Evolutionary conservation across 2,329 filamentous ascomycete species (phyloP).

Genomic region (Uncinocarpus reesii): DNA sequence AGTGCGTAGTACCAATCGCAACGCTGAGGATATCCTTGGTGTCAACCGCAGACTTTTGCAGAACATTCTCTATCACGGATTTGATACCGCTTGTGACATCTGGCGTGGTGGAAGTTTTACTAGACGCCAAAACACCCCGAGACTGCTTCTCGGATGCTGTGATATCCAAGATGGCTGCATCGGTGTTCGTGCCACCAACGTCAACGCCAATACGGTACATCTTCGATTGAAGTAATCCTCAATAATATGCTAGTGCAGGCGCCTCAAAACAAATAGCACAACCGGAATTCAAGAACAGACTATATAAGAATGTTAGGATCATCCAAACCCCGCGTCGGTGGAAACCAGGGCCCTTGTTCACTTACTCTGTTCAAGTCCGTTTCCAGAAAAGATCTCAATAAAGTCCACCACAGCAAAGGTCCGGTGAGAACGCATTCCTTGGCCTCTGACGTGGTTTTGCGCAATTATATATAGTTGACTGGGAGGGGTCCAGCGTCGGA

Average conservation of each 20-base stretch:
- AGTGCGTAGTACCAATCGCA: conserved; percentile 42
- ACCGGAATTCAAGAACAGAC: not conserved
- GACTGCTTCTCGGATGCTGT: conserved; percentile 27
- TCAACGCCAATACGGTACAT: conserved; percentile 32
- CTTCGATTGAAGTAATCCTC: not conserved
- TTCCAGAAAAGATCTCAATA: too few relatives aligned
- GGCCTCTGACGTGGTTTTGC: not conserved
- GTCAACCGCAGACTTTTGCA: conserved; percentile 32
- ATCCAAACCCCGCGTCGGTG: too few relatives aligned
- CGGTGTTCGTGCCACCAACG: conserved; percentile 34
- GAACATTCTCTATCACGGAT: conserved; percentile 37
- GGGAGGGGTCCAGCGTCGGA: not conserved
- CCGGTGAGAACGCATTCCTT: too few relatives aligned
- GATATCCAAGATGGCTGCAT: conserved; percentile 40
- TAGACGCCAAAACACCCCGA: conserved; percentile 39
- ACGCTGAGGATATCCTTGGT: conserved; percentile 37
- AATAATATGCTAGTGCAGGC: not conserved
- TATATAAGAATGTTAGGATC: too few relatives aligned
- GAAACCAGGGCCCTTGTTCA: too few relatives aligned
- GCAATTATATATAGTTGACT: not conserved
- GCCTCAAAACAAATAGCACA: not conserved
- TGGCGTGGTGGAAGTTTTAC: conserved; percentile 43
- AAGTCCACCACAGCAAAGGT: too few relatives aligned
- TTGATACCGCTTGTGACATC: conserved; percentile 44
- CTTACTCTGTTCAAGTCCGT: too few relatives aligned